phyloP scores from a whole-genome alignment of 371 early-diverging fungal species.

The Neoconidiobolus thromboides region DNA sequence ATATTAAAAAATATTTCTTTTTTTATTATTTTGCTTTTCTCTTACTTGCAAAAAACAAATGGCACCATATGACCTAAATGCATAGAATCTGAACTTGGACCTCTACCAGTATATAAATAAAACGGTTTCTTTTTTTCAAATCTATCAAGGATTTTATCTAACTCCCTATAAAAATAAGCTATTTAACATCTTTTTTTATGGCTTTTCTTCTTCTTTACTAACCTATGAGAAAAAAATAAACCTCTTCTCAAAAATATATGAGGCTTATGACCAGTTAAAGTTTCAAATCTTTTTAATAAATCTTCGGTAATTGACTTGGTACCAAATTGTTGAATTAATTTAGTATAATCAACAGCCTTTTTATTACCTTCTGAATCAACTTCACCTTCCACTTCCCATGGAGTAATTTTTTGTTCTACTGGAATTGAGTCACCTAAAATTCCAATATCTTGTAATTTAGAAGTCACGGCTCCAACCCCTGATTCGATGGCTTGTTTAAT shows the following conservation, averaged over 20 bases:
- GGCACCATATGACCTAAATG: slow-evolving; percentile 98
- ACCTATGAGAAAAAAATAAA: slow-evolving; percentile 96
- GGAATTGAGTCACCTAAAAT: not conserved
- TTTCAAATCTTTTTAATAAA: slow-evolving; percentile 63
- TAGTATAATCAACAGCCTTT: slow-evolving; percentile 89
- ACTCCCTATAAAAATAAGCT: slow-evolving; percentile 45
- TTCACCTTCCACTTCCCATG: slow-evolving; percentile 95
- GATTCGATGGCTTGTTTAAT: no score
- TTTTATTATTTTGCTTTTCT: not conserved
- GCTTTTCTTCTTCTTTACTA: not conserved
- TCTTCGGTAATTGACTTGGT: slow-evolving; percentile 63
- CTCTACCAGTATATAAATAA: slow-evolving; percentile 99
- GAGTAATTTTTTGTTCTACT: slow-evolving; percentile 44
- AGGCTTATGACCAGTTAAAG: slow-evolving; percentile 62
- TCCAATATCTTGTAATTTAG: no score
- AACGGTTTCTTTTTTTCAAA: slow-evolving; percentile 91
- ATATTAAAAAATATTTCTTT: not conserved
- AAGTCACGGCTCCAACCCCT: no score
- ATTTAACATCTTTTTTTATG: not conserved
- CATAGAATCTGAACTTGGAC: slow-evolving; percentile 93
- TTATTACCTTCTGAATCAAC: slow-evolving; percentile 68
- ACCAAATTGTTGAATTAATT: slow-evolving; percentile 88
- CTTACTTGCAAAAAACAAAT: slow-evolving; percentile 93
- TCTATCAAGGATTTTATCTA: slow-evolving; percentile 71
- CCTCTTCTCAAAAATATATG: slow-evolving; percentile 86